These are phyloP conservation scores for Mrakia hoshinonis DNA, from an alignment of 768 basidiomycete species.

Conservation along the genomic window DNA sequence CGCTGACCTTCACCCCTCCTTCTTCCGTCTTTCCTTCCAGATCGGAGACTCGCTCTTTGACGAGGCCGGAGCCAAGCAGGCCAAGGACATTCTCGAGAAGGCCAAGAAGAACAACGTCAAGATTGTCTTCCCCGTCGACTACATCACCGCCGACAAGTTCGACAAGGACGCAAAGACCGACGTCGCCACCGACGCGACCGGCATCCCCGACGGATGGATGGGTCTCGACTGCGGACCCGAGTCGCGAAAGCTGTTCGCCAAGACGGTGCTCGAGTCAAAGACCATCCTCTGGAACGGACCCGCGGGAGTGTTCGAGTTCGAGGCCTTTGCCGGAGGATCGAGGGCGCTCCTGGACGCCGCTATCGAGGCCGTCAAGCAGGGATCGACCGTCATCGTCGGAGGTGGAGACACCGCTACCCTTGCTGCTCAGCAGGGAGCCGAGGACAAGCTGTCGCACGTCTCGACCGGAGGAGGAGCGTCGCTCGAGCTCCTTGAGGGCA, in stretches of 20 bases:
- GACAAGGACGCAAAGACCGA: conserved; percentile 80
- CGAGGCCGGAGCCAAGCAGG: conserved; percentile 76
- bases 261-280: conserved; percentile 76
- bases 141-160: conserved; percentile 88
- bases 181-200: conserved; percentile 65
- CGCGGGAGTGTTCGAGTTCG: conserved; percentile 95
- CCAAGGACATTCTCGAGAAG: conserved; percentile 72
- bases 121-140: conserved; percentile 91
- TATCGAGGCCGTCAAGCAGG: conserved; percentile 74
- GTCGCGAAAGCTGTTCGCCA: conserved; percentile 66
- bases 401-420: conserved; percentile 69
- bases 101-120: conserved; percentile 86
- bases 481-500: conserved; percentile 93
- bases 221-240: conserved; percentile 86
- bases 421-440: conserved; percentile 67
- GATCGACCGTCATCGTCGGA: conserved; percentile 87
- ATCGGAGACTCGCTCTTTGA: conserved; percentile 96
- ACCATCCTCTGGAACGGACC: conserved; percentile 99
- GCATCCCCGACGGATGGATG: conserved; percentile 89
- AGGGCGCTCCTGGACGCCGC: conserved; percentile 71
- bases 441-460: conserved; percentile 88
- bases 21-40: conserved; percentile 42
- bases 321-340: conserved; percentile 78
- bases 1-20: conserved; percentile 19
- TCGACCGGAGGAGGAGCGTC: conserved; percentile 66